A percentile compares a stretch with the other conserved stretches of the same genome.
Evolutionary conservation across 1,139 yeast species (phyloP).

Genomic region (Barnettozyma hawaiiensis): DNA sequence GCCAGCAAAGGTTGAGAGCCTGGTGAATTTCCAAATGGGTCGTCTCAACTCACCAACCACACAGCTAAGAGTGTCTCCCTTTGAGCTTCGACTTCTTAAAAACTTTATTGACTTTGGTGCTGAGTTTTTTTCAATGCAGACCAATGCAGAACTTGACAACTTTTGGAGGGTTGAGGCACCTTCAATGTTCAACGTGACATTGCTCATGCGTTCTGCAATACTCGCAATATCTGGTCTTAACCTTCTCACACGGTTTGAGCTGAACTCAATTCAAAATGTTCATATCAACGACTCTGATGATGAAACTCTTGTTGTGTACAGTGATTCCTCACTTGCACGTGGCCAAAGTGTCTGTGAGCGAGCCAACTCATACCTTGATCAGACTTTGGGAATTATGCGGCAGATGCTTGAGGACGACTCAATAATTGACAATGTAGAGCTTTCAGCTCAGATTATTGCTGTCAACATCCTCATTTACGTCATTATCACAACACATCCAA

Average conservation of each 20-base stretch:
- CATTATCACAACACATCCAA: conserved; percentile 19
- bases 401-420: not conserved
- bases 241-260: conserved; percentile 16
- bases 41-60: conserved; percentile 16
- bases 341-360: conserved; percentile 2
- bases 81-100: conserved; percentile 18
- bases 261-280: conserved; percentile 13
- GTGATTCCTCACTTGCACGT: not conserved
- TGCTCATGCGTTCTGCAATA: conserved; percentile 15
- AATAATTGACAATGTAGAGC: conserved; percentile 6
- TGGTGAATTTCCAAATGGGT: not conserved
- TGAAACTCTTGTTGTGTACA: not conserved
- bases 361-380: conserved; percentile 4
- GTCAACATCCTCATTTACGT: conserved; percentile 18
- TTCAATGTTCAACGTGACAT: conserved; percentile 14
- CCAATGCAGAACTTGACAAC: conserved; percentile 6
- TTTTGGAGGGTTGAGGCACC: conserved; percentile 21
- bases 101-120: conserved; percentile 21
- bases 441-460: conserved; percentile 14
- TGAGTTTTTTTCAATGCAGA: conserved; percentile 15
- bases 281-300: conserved; percentile 9
- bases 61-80: conserved; percentile 13
- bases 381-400: conserved; percentile 5
- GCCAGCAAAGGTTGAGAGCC: not conserved
- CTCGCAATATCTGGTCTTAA: conserved; percentile 18